A percentile compares a stretch with the other conserved stretches of the same genome.
phyloP scores from a whole-genome alignment of 768 basidiomycete genomes.

The Leccinum longicurvipes region DNA sequence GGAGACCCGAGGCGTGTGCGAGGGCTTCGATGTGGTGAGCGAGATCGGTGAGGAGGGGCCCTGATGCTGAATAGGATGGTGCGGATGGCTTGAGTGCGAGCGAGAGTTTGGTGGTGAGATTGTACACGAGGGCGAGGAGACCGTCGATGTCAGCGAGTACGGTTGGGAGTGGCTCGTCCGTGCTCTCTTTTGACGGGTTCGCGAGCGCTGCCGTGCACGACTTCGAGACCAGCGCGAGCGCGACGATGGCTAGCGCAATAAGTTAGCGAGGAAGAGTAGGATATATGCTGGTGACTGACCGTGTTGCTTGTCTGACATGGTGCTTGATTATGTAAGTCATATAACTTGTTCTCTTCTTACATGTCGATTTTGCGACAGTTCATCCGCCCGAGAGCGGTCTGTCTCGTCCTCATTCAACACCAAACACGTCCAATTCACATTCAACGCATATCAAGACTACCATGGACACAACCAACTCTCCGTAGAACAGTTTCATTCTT shows the following conservation, averaged over 20 bases:
- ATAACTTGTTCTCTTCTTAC: background rate
- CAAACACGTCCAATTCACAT: background rate
- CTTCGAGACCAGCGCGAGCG: slow-evolving; percentile 13
- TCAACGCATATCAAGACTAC: background rate
- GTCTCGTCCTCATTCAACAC: background rate
- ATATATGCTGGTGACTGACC: background rate
- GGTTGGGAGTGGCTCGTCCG: slow-evolving; percentile 22
- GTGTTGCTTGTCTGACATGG: slow-evolving; percentile 32
- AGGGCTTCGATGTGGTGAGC: slow-evolving; percentile 47
- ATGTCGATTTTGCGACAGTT: background rate
- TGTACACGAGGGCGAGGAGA: slow-evolving; percentile 56
- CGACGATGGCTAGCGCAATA: slow-evolving; percentile 10
- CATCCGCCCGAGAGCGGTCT: background rate
- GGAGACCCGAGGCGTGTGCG: slow-evolving; percentile 46
- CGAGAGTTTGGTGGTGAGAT: slow-evolving; percentile 56
- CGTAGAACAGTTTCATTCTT: slow-evolving; percentile 21
- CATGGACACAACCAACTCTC: background rate
- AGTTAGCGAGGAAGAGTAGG: background rate
- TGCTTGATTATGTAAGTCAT: slow-evolving; percentile 23
- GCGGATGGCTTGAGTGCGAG: slow-evolving; percentile 58
- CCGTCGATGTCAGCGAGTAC: slow-evolving; percentile 56
- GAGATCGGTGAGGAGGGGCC: slow-evolving; percentile 52
- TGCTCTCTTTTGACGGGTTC: background rate
- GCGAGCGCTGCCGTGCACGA: slow-evolving; percentile 22
- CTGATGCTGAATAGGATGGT: slow-evolving; percentile 49